Conservation (phyloP, 352 stramenopile genomes). For the Peronospora tabacina region DNA sequence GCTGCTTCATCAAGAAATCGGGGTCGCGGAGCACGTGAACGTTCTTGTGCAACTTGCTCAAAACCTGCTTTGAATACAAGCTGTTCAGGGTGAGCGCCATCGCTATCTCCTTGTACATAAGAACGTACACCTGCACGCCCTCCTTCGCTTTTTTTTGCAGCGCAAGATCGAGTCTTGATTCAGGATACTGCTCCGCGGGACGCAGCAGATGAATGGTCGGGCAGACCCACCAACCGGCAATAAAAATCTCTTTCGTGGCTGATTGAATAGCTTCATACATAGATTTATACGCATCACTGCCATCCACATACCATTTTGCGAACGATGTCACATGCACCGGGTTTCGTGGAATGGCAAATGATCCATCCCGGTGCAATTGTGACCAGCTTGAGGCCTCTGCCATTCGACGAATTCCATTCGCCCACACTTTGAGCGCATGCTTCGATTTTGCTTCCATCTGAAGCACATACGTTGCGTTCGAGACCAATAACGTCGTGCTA, state of each 20-base stretch:
- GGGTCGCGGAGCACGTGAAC: constrained; percentile 85
- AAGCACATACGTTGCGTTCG: constrained; percentile 80
- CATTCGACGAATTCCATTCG: constrained; percentile 71
- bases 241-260: constrained; percentile 85
- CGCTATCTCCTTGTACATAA: constrained; percentile 89
- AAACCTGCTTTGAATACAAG: constrained; percentile 65
- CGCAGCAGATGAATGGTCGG: constrained; percentile 78
- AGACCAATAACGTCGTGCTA: constrained; percentile 68
- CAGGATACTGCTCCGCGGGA: constrained; percentile 42
- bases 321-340: constrained; percentile 53
- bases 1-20: constrained; percentile 84
- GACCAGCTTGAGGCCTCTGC: constrained; percentile 68
- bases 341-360: constrained; percentile 67
- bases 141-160: constrained; percentile 68
- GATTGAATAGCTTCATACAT: constrained; percentile 59
- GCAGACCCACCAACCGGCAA: constrained; percentile 87
- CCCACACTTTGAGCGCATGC: constrained; percentile 74
- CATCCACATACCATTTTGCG: constrained; percentile 79
- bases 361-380: constrained; percentile 70
- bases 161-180: constrained; percentile 58
- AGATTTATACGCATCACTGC: constrained; percentile 59
- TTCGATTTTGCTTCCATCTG: constrained; percentile 78
- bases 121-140: constrained; percentile 84
- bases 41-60: constrained; percentile 64
- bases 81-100: constrained; percentile 81